Conservation (phyloP, 371 early-diverging fungal genomes). For the Actinomucor elegans region DNA sequence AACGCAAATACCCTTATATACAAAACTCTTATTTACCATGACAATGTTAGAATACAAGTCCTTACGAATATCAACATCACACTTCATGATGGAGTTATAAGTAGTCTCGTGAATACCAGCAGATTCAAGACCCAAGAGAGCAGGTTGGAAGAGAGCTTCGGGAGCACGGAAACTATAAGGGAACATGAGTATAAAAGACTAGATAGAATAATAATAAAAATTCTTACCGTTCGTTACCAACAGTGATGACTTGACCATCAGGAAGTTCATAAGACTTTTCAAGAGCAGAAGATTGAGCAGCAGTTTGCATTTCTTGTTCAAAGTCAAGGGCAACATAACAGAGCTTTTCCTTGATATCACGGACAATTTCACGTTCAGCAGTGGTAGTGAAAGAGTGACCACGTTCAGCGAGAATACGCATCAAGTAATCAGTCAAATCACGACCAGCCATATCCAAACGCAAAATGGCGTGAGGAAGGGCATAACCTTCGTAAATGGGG, state of each 20-base stretch:
- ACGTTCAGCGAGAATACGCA: slow-evolving; percentile 98
- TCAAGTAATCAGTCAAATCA: slow-evolving; percentile 98
- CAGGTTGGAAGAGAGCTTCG: slow-evolving; percentile 99
- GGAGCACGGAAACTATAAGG: slow-evolving; percentile 91
- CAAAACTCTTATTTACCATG: slow-evolving; percentile 64
- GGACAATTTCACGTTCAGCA: slow-evolving; percentile 99
- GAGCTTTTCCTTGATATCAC: slow-evolving; percentile 99
- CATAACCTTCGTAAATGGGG: slow-evolving; percentile 99
- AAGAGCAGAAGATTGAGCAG: slow-evolving; percentile 88
- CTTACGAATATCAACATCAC: slow-evolving; percentile 98
- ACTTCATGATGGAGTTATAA: slow-evolving; percentile 97
- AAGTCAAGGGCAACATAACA: slow-evolving; percentile 99
- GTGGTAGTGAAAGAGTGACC: slow-evolving; percentile 99
- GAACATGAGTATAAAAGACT: neutral
- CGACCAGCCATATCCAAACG: slow-evolving; percentile 96
- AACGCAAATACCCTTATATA: slow-evolving; percentile 35
- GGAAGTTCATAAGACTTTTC: slow-evolving; percentile 99
- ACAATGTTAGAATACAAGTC: slow-evolving; percentile 97
- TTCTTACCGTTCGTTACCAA: slow-evolving; percentile 90
- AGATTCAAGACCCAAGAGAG: slow-evolving; percentile 89
- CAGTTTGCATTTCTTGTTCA: slow-evolving; percentile 98
- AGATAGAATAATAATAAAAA: neutral
- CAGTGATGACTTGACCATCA: slow-evolving; percentile 99
- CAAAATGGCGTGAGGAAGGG: slow-evolving; percentile 98
- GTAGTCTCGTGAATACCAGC: slow-evolving; percentile 95